These are phyloP conservation scores for Leccinum pachyderme DNA, from an alignment of 1,284 basidiomycete genomes.

Conservation along the genomic window DNA sequence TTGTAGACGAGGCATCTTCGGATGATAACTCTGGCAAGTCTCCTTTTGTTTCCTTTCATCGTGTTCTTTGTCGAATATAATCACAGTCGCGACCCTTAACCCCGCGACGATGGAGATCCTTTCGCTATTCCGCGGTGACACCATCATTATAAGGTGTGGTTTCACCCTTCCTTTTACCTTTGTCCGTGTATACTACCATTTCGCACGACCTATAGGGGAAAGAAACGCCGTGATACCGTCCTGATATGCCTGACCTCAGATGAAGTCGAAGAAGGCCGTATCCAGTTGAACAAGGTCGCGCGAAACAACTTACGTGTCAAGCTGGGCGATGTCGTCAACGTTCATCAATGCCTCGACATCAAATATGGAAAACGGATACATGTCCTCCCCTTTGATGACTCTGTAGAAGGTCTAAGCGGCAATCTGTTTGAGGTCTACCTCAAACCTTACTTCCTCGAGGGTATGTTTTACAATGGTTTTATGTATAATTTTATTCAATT, in stretches of 20 bases:
- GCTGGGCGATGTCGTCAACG: slow-evolving; percentile 93
- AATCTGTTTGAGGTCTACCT: slow-evolving; percentile 99
- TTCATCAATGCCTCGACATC: slow-evolving; percentile 96
- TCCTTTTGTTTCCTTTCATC: background rate
- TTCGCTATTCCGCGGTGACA: slow-evolving; percentile 93
- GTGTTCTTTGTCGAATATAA: slow-evolving; percentile 3
- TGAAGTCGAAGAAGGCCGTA: slow-evolving; percentile 95
- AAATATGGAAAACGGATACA: slow-evolving; percentile 99
- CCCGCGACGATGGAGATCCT: slow-evolving; percentile 96
- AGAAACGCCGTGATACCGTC: slow-evolving; percentile 94
- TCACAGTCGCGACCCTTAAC: slow-evolving; percentile 86
- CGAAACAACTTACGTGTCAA: slow-evolving; percentile 98
- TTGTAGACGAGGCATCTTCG: slow-evolving; percentile 87
- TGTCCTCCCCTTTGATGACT: slow-evolving; percentile 97
- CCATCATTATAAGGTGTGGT: slow-evolving; percentile 82
- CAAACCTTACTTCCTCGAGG: slow-evolving; percentile 99
- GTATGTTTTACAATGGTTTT: slow-evolving; percentile 37
- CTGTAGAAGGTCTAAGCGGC: slow-evolving; percentile 94
- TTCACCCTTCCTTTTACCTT: background rate
- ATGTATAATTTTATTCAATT: slow-evolving; percentile 11
- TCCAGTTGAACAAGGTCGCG: slow-evolving; percentile 99
- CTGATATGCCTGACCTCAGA: slow-evolving; percentile 95
- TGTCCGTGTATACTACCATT: slow-evolving; percentile 3
- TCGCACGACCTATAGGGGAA: slow-evolving; percentile 57
- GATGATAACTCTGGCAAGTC: slow-evolving; percentile 89